phyloP scores from a whole-genome alignment of 768 basidiomycete species.

The Collybia sordida region DNA sequence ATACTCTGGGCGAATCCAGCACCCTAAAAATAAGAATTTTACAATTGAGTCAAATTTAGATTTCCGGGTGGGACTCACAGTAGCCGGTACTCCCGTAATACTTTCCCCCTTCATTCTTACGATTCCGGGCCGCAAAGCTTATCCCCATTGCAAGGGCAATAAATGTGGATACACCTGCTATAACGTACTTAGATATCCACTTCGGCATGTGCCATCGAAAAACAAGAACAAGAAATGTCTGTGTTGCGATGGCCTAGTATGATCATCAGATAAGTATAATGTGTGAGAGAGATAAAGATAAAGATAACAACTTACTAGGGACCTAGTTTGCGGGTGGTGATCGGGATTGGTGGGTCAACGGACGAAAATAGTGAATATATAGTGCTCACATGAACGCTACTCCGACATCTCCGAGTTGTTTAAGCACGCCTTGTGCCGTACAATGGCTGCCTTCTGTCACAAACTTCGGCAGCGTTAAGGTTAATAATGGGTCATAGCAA shows the following conservation, averaged over 20 bases:
- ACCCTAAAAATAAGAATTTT: conserved; percentile 38
- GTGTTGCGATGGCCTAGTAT: conserved; percentile 42
- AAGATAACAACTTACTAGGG: conserved; percentile 17
- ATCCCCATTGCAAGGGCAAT: conserved; percentile 38
- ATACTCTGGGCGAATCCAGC: conserved; percentile 44
- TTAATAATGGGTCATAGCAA: neutral
- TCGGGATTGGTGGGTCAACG: too few species aligned
- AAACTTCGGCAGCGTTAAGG: neutral
- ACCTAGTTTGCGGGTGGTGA: conserved; percentile 8
- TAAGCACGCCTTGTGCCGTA: conserved; percentile 44
- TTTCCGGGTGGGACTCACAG: conserved; percentile 25
- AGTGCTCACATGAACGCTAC: conserved; percentile 38
- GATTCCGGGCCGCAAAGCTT: conserved; percentile 29
- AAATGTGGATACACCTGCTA: conserved; percentile 39
- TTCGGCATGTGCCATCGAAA: conserved; percentile 33
- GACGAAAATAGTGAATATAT: conserved; percentile 8
- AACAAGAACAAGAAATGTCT: conserved; percentile 51
- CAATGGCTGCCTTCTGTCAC: conserved; percentile 40
- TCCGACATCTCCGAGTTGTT: conserved; percentile 49
- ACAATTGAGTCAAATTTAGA: neutral
- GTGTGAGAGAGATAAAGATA: neutral
- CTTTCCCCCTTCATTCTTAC: conserved; percentile 14
- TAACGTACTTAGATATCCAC: conserved; percentile 27
- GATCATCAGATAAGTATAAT: neutral
- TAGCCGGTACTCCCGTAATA: conserved; percentile 45